These are phyloP conservation scores for Ustilago xerochloae DNA, from an alignment of 1,284 basidiomycete species.

Conservation along the genomic window DNA sequence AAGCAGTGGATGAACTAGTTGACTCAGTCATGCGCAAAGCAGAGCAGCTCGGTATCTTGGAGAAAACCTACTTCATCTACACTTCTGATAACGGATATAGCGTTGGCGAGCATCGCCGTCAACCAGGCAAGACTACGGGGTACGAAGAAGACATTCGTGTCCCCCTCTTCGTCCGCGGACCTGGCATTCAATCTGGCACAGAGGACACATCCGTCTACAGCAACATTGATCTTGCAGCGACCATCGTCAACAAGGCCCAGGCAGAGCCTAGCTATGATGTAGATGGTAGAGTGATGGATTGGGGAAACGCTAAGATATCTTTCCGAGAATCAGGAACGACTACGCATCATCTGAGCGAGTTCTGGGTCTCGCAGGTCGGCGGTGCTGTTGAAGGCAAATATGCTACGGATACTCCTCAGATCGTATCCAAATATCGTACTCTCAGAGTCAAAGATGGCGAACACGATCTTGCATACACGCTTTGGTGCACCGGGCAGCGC, in stretches of 20 bases:
- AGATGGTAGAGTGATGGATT: slow-evolving; percentile 6
- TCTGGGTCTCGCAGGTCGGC: slow-evolving; percentile 9
- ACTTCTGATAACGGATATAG: slow-evolving; percentile 5
- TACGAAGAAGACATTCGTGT: slow-evolving; percentile 13
- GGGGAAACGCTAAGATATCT: not conserved
- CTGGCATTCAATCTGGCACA: not conserved
- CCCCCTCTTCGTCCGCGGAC: slow-evolving; percentile 4
- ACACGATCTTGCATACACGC: slow-evolving; percentile 2
- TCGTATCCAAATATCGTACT: slow-evolving; percentile 5
- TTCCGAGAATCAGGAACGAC: not conserved
- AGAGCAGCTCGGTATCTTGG: slow-evolving; percentile 7
- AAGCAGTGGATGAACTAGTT: slow-evolving; percentile 12
- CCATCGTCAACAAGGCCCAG: not conserved
- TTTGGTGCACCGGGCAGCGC: slow-evolving; percentile 6
- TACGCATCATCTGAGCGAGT: slow-evolving; percentile 13
- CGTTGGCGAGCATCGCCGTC: slow-evolving; percentile 3
- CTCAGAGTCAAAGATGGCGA: slow-evolving; percentile 3
- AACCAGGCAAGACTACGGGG: slow-evolving; percentile 7
- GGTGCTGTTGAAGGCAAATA: slow-evolving; percentile 7
- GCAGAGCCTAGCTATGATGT: slow-evolving; percentile 8
- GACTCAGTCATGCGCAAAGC: slow-evolving; percentile 7
- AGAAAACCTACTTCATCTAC: slow-evolving; percentile 13
- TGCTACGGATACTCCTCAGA: not conserved
- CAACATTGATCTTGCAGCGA: slow-evolving; percentile 12
- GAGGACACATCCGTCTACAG: slow-evolving; percentile 4